Base-by-base conservation (phyloP, 2,329 filamentous ascomycete species). In the Sporothrix dimorphospora region DNA sequence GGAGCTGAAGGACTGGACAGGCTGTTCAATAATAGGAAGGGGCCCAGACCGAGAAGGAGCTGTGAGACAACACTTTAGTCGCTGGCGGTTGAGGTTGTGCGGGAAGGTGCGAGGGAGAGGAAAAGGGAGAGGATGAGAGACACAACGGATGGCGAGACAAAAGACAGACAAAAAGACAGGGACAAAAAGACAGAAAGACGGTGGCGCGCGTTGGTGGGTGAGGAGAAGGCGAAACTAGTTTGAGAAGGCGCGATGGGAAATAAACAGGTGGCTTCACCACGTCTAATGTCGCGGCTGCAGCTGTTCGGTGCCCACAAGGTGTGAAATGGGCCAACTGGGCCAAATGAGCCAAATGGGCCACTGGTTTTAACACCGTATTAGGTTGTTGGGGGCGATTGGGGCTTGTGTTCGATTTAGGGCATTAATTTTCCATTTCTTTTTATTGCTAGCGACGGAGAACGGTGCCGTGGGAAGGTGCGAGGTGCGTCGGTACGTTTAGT, bases 51-150 rank as follows among this genome's bases (percentile, higher is more conserved):
- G 12, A 30, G 57, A 53, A 71, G 57, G 69, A 65, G 69, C 69
- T 61, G 51, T 49, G 38, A 27, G 68, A 70, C 53, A 70, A 70
- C 68, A 30, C 24, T 61, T 61, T 45, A 19, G 55, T 30, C 19
- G 4, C 12, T 59, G 51, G 51, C 21, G 40, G 47, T 21, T n/a
- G 40, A 57, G 12, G 27, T 59, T 21, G 51, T 42, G 40, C 34
- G 42, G 34, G 55, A 61, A 61, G 68, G 68, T 24, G 53, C 40
- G 27, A 70, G 40, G 24, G 55, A 51, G 40, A 12, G 8, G 9
- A 45, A 19, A 94, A 92, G 75, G 94, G 86, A 8, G 53, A 65
- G 11, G n/a, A 24, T 5, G 5, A 27, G 67, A 67, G 42, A 61
- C 7, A 42, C 21, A 53, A 67, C 45, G 24, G 45, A 51, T 21